A percentile compares a stretch with the other conserved stretches of the same genome.
These are phyloP conservation scores for Eremochloa ophiuroides DNA, from an alignment of 176 grass and related monocot species.

Conservation along the genomic window DNA sequence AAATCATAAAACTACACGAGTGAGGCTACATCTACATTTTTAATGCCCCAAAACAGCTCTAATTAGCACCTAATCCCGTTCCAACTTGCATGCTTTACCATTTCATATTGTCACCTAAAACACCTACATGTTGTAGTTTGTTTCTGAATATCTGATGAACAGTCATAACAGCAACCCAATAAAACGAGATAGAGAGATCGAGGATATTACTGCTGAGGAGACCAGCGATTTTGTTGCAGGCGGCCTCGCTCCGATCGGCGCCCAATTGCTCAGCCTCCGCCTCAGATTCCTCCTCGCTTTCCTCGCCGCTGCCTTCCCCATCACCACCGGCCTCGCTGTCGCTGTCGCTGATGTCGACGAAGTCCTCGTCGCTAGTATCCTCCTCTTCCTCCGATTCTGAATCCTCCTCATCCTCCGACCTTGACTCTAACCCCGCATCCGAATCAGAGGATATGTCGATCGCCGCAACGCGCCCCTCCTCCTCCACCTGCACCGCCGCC, in stretches of 20 bases:
- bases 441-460: constrained; percentile 56
- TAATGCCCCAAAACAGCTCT: background rate
- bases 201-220: constrained; percentile 41
- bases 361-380: constrained; percentile 35
- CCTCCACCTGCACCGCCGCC: background rate
- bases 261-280: constrained; percentile 10
- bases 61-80: background rate
- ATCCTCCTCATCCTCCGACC: constrained; percentile 18
- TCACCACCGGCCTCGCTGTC: background rate
- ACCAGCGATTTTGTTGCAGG: constrained; percentile 48
- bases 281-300: constrained; percentile 12
- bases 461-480: background rate
- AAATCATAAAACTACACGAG: background rate
- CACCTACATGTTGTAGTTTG: background rate
- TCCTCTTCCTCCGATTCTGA: constrained; percentile 27
- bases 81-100: background rate
- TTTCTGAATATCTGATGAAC: background rate
- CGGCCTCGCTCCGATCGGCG: constrained; percentile 26
- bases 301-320: background rate
- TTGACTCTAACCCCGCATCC: constrained; percentile 22
- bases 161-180: background rate
- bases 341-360: constrained; percentile 30
- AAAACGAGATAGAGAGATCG: background rate
- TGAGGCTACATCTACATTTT: background rate
- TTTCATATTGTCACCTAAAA: background rate